These are phyloP conservation scores for Cyclospora cayetanensis DNA, from an alignment of 169 alveolate genomes.

Conservation along the genomic window DNA sequence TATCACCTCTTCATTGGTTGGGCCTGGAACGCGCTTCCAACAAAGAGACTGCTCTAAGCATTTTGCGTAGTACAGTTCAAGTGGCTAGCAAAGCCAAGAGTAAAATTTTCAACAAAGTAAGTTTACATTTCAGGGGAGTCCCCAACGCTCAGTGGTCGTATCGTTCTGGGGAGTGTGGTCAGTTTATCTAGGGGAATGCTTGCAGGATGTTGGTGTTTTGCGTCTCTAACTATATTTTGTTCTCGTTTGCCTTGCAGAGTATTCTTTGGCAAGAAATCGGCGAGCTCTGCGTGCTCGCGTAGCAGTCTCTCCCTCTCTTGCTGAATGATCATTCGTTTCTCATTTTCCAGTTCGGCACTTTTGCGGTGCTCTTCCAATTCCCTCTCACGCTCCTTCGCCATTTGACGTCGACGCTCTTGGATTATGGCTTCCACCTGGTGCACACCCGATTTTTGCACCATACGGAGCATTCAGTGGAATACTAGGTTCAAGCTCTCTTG, in stretches of 20 bases:
- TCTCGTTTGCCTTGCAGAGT: constrained; percentile 76
- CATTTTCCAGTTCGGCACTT: constrained; percentile 74
- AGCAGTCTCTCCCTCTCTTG: constrained; percentile 82
- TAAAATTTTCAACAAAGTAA: not conserved
- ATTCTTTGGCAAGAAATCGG: constrained; percentile 83
- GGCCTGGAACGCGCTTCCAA: too few species aligned
- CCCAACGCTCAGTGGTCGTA: constrained; percentile 4
- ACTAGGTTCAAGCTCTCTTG: too few species aligned
- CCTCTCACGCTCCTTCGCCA: constrained; percentile 79
- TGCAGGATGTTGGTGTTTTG: not conserved
- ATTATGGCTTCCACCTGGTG: constrained; percentile 81
- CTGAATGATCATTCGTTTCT: constrained; percentile 79
- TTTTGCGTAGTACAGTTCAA: too few species aligned
- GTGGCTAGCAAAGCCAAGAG: not conserved
- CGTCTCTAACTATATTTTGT: constrained; percentile 5
- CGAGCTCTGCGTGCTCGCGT: constrained; percentile 80
- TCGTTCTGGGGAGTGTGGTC: constrained; percentile 37
- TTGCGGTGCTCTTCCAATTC: constrained; percentile 78
- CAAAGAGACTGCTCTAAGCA: too few species aligned
- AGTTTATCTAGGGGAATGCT: not conserved
- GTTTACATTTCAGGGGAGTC: not conserved
- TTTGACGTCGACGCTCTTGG: constrained; percentile 80
- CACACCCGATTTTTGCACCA: too few species aligned
- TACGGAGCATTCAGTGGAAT: too few species aligned
- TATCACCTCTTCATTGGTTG: too few species aligned